A percentile compares a stretch with the other conserved stretches of the same genome.
Conservation (phyloP, 2,329 filamentous ascomycete species). For the Fusarium sarcochroum region DNA sequence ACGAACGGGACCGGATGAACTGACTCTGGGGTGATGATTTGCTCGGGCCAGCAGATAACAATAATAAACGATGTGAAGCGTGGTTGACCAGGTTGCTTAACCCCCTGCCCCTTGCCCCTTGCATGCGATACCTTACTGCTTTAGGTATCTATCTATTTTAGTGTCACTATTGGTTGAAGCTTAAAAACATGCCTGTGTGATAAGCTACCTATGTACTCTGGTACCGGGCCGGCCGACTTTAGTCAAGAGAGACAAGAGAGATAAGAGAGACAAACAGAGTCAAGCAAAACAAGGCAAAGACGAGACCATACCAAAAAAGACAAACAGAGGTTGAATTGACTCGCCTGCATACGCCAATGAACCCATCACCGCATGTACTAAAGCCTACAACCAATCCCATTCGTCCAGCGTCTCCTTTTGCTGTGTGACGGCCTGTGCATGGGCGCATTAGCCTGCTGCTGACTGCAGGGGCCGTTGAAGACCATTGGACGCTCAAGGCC, state of each 20-base stretch:
- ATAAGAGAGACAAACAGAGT: neutral
- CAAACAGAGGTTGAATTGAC: conserved; percentile 14
- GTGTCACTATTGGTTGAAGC: conserved; percentile 18
- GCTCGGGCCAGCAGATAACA: neutral
- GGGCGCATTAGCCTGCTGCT: conserved; percentile 29
- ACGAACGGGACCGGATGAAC: conserved; percentile 16
- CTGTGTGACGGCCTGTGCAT: conserved; percentile 17
- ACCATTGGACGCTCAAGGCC: conserved; percentile 11
- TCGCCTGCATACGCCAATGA: neutral
- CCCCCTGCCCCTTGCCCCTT: conserved; percentile 10
- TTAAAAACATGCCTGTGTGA: conserved; percentile 11
- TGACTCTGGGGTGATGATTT: conserved; percentile 1
- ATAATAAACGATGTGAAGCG: no score
- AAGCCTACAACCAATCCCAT: conserved; percentile 2
- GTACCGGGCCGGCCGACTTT: neutral
- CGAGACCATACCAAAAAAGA: conserved; percentile 1
- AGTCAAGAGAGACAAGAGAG: neutral
- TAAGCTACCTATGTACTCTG: neutral
- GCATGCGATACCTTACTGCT: neutral
- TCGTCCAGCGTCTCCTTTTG: neutral
- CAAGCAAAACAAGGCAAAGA: neutral
- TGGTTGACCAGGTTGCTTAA: neutral
- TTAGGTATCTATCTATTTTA: conserved; percentile 2
- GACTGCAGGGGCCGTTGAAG: conserved; percentile 32
- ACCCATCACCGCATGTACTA: conserved; percentile 4